Base-by-base conservation (phyloP, 768 basidiomycete genomes). In the Mycena galopus region DNA sequence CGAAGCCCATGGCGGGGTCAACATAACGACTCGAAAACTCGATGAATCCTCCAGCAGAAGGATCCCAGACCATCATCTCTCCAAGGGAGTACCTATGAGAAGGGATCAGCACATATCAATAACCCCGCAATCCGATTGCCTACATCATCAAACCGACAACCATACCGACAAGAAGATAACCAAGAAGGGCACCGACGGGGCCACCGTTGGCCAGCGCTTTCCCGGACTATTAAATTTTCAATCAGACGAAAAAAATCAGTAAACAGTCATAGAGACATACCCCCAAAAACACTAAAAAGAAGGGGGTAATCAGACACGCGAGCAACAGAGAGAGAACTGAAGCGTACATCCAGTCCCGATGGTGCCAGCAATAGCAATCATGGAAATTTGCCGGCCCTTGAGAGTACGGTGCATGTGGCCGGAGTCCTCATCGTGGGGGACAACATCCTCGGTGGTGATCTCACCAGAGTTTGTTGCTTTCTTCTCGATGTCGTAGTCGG, bases 121-220 rank as follows among this genome's bases (percentile, higher is more conserved):
- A 19, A 32, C 0, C 6, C 19, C 19, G n/a, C 27, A 8, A 14
- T 10, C n/a, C 10, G 10, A 30, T 23, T 9, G 29, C 57, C 50
- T 56, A 75, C 76, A 82, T 81, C 50, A 82, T 77, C 37, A 78
- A 75, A 35, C 79, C 81, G 30, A 82, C 81, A 55, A 86, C 77
- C 1, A 75, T 62, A 14, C 86, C 86, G 51, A 87, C 82, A 68
- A 87, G 76, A 16, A 75, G 47, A 76, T 88, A 88, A 0, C 84
- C 87, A 4, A 88, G 76, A 35, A 87, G 73, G 1, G 85, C 76
- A 32, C 88, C 87, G 12, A 86, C 80, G 0, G 88, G 87, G 1
- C 88, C 88, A 29, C 85, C 87, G 29, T 79, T 81, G 4, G 81
- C 78, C 23, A 88, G 79, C 17, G 80, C 77, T 42, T 73, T 76